Evolutionary conservation across 1,139 yeast species (phyloP).

Genomic region (Candida smagusa): DNA sequence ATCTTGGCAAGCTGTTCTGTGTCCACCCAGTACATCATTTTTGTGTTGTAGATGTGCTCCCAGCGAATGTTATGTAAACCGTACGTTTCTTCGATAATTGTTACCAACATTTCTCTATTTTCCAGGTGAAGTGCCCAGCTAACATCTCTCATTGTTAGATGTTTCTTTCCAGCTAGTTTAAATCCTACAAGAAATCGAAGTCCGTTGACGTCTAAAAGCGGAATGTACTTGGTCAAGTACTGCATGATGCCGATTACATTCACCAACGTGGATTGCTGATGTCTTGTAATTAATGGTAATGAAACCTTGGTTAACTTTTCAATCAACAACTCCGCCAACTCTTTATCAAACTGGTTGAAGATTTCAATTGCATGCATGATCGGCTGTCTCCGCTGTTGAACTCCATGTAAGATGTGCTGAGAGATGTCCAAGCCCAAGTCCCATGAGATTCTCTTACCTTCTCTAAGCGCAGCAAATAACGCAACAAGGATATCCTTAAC

Average conservation of each 20-base stretch:
- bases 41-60: slow-evolving; percentile 58
- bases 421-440: slow-evolving; percentile 31
- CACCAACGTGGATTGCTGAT: slow-evolving; percentile 82
- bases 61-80: slow-evolving; percentile 48
- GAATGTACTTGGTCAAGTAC: slow-evolving; percentile 46
- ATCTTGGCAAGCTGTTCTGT: slow-evolving; percentile 44
- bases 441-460: slow-evolving; percentile 32
- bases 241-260: slow-evolving; percentile 64
- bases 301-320: slow-evolving; percentile 63
- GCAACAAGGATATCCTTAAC: slow-evolving; percentile 58
- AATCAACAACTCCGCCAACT: slow-evolving; percentile 47
- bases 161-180: slow-evolving; percentile 51
- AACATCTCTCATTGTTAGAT: slow-evolving; percentile 74
- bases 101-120: slow-evolving; percentile 64
- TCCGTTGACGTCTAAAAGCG: slow-evolving; percentile 69
- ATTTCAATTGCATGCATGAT: slow-evolving; percentile 16
- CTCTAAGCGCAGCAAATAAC: slow-evolving; percentile 50
- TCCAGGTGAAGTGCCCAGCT: slow-evolving; percentile 87
- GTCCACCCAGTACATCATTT: slow-evolving; percentile 73
- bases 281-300: slow-evolving; percentile 81
- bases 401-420: slow-evolving; percentile 13
- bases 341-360: slow-evolving; percentile 39
- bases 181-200: slow-evolving; percentile 69
- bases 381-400: neutral
- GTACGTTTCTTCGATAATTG: slow-evolving; percentile 48